Base-by-base conservation (phyloP, 164 flowering plant genomes). In the Dillenia turbinata region DNA sequence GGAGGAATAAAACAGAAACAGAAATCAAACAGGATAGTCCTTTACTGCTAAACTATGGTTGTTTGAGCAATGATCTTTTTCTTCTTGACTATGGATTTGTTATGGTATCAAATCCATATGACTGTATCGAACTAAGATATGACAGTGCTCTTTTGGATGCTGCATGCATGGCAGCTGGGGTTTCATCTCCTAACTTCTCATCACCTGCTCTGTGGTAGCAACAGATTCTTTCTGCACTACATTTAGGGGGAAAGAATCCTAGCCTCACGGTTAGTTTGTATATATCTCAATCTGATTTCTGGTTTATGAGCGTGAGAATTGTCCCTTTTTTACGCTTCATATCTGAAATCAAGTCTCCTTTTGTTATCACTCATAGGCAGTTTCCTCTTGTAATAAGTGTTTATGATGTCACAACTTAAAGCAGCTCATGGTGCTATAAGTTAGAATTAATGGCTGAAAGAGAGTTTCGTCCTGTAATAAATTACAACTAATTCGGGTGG, bases 41-140 rank as follows among this genome's bases (percentile, higher is more conserved):
- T 26, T 59, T 86, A 54, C 62, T 68, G 24, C 87, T 84, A 14
- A 79, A 84, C 56, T 80, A 80, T 69, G 83, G 85, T 47, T 75
- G 77, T 51, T 71, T 81, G 57, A 83, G 60, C 62, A 73, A 78
- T 69, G 77, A 77, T 77, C 62, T 91, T 61, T 88, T 89, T 74
- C 87, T 94, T 24, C 71, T 89, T 47, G 99, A 91, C 76, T 94
- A 94, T 59, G 99, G 99, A 60, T 91, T 94, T 73, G 87, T 94
- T 22, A 65, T 83, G 8, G 73, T 86, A 3, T 77, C 92, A 62
- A 94, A 94, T 56, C 93, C 93, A 1, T 84, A 86, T 62, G 98
- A 94, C 71, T 70, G 68, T 68, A 79, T 94, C 65, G 97, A 94
- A 72, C 96, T 94, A 46, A 86, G 66, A 62, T 94, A 94, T 68